phyloP scores from a whole-genome alignment of 2,329 filamentous ascomycete species.

The Aspergillus novoparasiticus region DNA sequence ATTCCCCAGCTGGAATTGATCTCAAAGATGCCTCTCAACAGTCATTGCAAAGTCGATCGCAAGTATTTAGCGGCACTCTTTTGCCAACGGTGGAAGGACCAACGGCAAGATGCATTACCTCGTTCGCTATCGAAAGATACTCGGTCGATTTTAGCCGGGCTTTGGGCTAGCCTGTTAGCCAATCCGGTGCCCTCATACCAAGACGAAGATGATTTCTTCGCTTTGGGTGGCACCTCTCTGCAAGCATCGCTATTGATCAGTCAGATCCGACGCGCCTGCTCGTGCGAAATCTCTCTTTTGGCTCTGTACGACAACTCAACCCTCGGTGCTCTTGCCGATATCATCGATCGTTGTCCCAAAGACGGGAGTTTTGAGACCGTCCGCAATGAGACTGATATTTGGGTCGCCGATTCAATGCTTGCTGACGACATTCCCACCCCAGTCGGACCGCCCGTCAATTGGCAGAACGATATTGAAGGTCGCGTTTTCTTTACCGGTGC shows the following conservation, averaged over 20 bases:
- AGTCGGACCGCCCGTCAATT: constrained; percentile 11
- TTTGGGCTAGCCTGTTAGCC: background rate
- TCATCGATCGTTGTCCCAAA: no score
- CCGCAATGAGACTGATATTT: background rate
- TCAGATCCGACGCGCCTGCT: background rate
- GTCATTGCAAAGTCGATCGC: background rate
- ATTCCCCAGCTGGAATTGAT: constrained; percentile 71
- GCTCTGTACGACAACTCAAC: no score
- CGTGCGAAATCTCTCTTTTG: background rate
- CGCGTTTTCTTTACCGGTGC: constrained; percentile 75
- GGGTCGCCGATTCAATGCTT: background rate
- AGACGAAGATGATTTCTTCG: background rate
- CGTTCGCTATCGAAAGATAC: background rate
- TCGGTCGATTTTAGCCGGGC: background rate
- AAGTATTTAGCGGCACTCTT: constrained; percentile 36
- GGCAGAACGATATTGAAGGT: constrained; percentile 24
- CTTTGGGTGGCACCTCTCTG: background rate
- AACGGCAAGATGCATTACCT: background rate
- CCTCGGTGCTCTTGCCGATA: no score
- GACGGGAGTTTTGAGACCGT: no score
- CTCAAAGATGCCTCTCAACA: constrained; percentile 41
- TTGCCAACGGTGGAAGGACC: constrained; percentile 34
- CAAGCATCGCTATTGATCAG: background rate
- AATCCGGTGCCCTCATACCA: background rate
- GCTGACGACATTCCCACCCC: background rate